phyloP scores from a whole-genome alignment of 2,329 filamentous ascomycete genomes.

The Mycogone perniciosa region DNA sequence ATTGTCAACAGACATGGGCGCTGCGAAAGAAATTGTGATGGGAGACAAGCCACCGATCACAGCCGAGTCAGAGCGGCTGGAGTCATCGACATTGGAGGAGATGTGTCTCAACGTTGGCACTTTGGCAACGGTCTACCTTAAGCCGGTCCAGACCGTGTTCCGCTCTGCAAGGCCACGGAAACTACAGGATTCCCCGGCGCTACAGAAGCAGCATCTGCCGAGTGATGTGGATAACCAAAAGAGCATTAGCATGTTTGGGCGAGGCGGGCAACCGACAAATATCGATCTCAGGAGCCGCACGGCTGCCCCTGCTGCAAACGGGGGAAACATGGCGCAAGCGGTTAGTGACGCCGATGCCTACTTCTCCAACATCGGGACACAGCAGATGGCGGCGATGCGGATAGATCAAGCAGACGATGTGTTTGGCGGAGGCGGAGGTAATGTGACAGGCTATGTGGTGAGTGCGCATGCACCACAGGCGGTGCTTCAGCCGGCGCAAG shows the following conservation, averaged over 20 bases:
- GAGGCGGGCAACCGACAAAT: slow-evolving; percentile 44
- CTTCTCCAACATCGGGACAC: slow-evolving; percentile 70
- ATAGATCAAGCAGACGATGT: slow-evolving; percentile 57
- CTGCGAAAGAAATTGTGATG: slow-evolving; percentile 88
- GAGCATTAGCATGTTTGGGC: slow-evolving; percentile 52
- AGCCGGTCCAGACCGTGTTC: slow-evolving; percentile 96
- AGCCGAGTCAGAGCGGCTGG: slow-evolving; percentile 89
- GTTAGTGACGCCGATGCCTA: slow-evolving; percentile 84
- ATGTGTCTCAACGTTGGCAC: slow-evolving; percentile 97
- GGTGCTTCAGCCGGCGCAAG: slow-evolving; percentile 62
- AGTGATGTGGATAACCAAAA: slow-evolving; percentile 50
- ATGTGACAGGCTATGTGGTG: slow-evolving; percentile 60
- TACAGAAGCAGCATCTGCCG: slow-evolving; percentile 66
- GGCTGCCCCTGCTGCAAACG: slow-evolving; percentile 18
- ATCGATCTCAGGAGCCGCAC: slow-evolving; percentile 39
- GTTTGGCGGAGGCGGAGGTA: slow-evolving; percentile 53
- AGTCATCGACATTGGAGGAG: slow-evolving; percentile 86
- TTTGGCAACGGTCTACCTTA: slow-evolving; percentile 92
- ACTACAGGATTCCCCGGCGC: slow-evolving; percentile 74
- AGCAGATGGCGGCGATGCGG: slow-evolving; percentile 67
- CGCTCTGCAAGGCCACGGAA: slow-evolving; percentile 75
- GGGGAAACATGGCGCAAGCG: slow-evolving; percentile 57
- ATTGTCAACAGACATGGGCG: slow-evolving; percentile 81
- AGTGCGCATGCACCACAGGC: slow-evolving; percentile 77
- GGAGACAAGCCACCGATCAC: slow-evolving; percentile 95